Conservation (phyloP, 371 early-diverging fungal genomes). For the Synchytrium microbalum region DNA sequence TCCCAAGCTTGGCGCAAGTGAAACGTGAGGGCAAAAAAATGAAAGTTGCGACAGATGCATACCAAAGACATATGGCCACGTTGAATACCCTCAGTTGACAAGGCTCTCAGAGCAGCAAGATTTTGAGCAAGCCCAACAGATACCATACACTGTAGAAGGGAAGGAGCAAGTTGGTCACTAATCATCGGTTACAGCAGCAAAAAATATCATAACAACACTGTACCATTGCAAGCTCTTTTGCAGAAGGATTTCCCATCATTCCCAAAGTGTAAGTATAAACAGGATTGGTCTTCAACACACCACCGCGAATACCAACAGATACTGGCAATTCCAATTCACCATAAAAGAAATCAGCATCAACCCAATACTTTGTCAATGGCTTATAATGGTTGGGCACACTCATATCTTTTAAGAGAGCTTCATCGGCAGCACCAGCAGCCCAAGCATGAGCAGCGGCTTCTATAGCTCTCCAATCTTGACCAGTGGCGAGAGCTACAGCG, state of each 20-base stretch:
- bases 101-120: slow-evolving; percentile 64
- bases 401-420: slow-evolving; percentile 3
- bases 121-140: slow-evolving; percentile 62
- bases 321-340: slow-evolving; percentile 64
- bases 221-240: slow-evolving; percentile 52
- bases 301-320: slow-evolving; percentile 58
- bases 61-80: slow-evolving; percentile 55
- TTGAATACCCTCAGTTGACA: slow-evolving; percentile 62
- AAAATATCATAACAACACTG: not conserved
- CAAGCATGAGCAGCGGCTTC: slow-evolving; percentile 60
- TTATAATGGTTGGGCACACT: slow-evolving; percentile 27
- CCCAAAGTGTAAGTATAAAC: slow-evolving; percentile 52
- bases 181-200: not conserved
- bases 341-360: slow-evolving; percentile 48
- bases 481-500: slow-evolving; percentile 62
- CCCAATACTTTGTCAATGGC: slow-evolving; percentile 56
- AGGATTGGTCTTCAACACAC: slow-evolving; percentile 58
- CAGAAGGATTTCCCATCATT: slow-evolving; percentile 50
- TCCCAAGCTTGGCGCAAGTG: no score
- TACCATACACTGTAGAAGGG: slow-evolving; percentile 37
- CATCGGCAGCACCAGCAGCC: slow-evolving; percentile 31
- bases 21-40: no score
- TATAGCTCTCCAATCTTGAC: slow-evolving; percentile 69
- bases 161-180: not conserved
- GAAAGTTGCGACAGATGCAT: no score